Conservation (phyloP, 257 asterid genomes). For the Eustoma russellianum region DNA sequence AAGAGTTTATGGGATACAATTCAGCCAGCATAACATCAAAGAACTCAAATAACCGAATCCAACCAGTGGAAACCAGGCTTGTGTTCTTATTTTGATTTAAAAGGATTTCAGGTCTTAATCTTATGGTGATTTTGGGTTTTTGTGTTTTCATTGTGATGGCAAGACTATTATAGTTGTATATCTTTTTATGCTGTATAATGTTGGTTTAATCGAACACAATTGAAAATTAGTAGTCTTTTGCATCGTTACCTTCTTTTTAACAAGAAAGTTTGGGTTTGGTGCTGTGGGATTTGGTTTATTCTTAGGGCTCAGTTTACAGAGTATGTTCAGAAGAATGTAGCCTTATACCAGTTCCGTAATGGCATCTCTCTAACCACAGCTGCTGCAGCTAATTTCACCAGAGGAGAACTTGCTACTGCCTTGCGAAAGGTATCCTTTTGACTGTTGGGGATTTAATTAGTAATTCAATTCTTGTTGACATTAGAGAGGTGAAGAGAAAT, state of each 20-base stretch:
- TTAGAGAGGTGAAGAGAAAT: too few relatives aligned
- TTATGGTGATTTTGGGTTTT: too few relatives aligned
- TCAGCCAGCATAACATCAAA: too few relatives aligned
- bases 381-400: constrained; percentile 90
- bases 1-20: too few relatives aligned
- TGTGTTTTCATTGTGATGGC: background rate
- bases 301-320: constrained; percentile 92
- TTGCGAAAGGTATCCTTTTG: constrained; percentile 61
- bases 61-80: background rate
- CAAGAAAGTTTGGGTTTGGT: background rate
- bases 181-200: background rate
- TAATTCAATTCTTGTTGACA: too few relatives aligned
- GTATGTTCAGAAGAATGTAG: constrained; percentile 87
- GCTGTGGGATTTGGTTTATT: constrained; percentile 7
- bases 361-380: constrained; percentile 94
- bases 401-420: constrained; percentile 99
- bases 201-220: background rate
- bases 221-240: background rate
- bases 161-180: background rate
- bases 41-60: too few relatives aligned
- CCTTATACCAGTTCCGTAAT: constrained; percentile 86
- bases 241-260: background rate
- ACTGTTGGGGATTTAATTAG: background rate
- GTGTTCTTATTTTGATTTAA: background rate
- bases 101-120: background rate